Percentiles rank a stretch among this genome's conserved stretches.
phyloP scores from a whole-genome alignment of 164 flowering plant genomes.

The Tetrastigma voinierianum region DNA sequence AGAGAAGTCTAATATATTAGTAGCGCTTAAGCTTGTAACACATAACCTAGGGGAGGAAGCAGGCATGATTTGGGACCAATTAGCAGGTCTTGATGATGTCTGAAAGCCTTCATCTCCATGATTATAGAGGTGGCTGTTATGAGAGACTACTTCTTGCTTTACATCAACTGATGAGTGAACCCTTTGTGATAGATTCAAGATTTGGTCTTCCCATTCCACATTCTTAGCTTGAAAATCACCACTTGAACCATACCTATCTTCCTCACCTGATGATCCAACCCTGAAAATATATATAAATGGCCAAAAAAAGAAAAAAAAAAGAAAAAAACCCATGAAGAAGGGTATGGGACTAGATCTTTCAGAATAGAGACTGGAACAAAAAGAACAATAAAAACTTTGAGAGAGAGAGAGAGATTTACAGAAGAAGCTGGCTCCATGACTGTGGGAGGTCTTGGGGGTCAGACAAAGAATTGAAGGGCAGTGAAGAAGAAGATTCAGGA shows the following conservation, averaged over 20 bases:
- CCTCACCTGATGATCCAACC: conserved; percentile 31
- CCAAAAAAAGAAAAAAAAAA: too few relatives aligned
- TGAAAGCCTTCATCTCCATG: conserved; percentile 22
- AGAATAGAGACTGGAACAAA: too few relatives aligned
- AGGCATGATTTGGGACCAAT: conserved; percentile 28
- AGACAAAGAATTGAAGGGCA: conserved; percentile 19
- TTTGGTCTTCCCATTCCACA: conserved; percentile 30
- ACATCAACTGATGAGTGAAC: conserved; percentile 14
- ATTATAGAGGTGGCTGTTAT: conserved; percentile 5
- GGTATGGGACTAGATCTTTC: too few relatives aligned
- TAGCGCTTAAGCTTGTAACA: conserved; percentile 26
- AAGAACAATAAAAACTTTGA: not conserved
- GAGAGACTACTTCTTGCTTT: conserved; percentile 20
- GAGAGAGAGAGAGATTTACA: conserved; percentile 24
- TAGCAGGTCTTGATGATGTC: conserved; percentile 12
- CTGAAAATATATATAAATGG: conserved; percentile 21
- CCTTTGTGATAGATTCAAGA: conserved; percentile 16
- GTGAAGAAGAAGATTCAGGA: conserved; percentile 25
- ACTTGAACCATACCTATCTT: conserved; percentile 16
- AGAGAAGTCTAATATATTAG: conserved; percentile 35
- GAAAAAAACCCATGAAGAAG: too few relatives aligned
- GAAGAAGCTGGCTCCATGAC: conserved; percentile 41
- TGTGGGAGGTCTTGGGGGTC: conserved; percentile 29
- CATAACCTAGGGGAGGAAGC: conserved; percentile 33
- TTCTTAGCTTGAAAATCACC: conserved; percentile 22